A percentile compares a stretch with the other conserved stretches of the same genome.
Conservation (phyloP, 2,329 filamentous ascomycete species). For the Penicillium sclerotiorum region DNA sequence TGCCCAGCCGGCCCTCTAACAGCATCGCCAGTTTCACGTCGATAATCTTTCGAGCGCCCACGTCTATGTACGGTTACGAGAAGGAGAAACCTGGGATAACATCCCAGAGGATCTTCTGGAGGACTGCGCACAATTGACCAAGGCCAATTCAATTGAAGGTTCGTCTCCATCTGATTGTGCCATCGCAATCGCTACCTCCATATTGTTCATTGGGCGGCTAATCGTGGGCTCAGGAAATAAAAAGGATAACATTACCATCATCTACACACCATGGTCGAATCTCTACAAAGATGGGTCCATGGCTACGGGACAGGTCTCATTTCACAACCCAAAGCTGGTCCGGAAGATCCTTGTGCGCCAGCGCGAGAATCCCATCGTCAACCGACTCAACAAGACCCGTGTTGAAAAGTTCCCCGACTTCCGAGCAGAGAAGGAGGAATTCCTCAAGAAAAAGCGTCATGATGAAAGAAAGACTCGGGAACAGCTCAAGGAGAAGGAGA, state of each 20-base stretch:
- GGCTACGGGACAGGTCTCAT: conserved; percentile 92
- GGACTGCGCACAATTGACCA: conserved; percentile 96
- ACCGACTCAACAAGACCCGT: conserved; percentile 97
- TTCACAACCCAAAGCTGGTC: conserved; percentile 83
- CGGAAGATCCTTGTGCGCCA: conserved; percentile 77
- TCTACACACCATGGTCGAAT: conserved; percentile 98
- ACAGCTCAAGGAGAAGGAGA: conserved; percentile 43
- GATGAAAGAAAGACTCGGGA: conserved; percentile 57
- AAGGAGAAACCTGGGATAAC: conserved; percentile 79
- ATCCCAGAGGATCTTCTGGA: conserved; percentile 74
- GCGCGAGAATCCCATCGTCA: conserved; percentile 88
- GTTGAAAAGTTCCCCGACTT: conserved; percentile 86
- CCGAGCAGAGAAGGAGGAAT: conserved; percentile 76
- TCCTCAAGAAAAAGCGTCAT: conserved; percentile 70
- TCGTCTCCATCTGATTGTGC: conserved; percentile 14
- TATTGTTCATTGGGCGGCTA: no score
- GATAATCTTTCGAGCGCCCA: conserved; percentile 97
- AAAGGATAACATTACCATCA: conserved; percentile 94
- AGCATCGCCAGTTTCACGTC: conserved; percentile 75
- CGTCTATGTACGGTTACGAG: conserved; percentile 84
- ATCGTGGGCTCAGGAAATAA: conserved; percentile 82
- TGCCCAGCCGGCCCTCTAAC: background rate
- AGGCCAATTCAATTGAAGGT: conserved; percentile 98
- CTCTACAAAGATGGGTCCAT: conserved; percentile 94
- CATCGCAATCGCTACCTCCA: background rate